Evolutionary conservation across 2,329 filamentous ascomycete species (phyloP).

Genomic region (Penicillium sp.): DNA sequence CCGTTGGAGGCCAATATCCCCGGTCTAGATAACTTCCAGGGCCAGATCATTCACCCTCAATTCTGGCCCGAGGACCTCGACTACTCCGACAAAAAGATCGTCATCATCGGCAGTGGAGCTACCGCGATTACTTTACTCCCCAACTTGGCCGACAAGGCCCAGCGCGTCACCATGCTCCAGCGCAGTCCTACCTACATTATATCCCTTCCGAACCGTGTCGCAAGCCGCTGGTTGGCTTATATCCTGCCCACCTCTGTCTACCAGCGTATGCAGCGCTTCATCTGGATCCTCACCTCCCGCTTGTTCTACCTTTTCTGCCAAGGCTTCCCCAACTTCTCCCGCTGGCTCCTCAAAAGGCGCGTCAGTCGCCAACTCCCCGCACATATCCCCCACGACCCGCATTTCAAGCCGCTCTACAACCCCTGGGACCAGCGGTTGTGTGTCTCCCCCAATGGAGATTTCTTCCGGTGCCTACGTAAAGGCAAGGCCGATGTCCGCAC

Average conservation of each 20-base stretch:
- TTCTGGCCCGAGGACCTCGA: slow-evolving; percentile 70
- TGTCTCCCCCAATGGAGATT: slow-evolving; percentile 59
- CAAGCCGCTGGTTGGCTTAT: slow-evolving; percentile 19
- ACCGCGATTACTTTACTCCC: slow-evolving; percentile 76
- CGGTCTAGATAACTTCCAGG: slow-evolving; percentile 62
- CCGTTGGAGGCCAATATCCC: slow-evolving; percentile 60
- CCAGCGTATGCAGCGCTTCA: slow-evolving; percentile 39
- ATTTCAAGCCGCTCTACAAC: slow-evolving; percentile 62
- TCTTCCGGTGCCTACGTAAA: slow-evolving; percentile 50
- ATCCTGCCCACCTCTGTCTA: slow-evolving; percentile 37
- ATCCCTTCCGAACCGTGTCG: slow-evolving; percentile 43
- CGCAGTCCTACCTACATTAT: slow-evolving; percentile 69
- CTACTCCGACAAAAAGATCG: slow-evolving; percentile 62
- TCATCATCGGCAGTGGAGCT: slow-evolving; percentile 72
- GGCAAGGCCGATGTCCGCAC: slow-evolving; percentile 54
- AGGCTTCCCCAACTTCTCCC: slow-evolving; percentile 50
- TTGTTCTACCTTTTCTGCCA: slow-evolving; percentile 53
- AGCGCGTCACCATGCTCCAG: slow-evolving; percentile 72
- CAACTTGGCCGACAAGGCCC: slow-evolving; percentile 60
- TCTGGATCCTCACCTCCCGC: slow-evolving; percentile 47
- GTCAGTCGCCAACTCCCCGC: slow-evolving; percentile 52
- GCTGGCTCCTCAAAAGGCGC: slow-evolving; percentile 44
- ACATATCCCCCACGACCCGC: slow-evolving; percentile 52
- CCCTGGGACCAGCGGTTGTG: slow-evolving; percentile 75
- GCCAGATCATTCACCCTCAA: slow-evolving; percentile 63